Evolutionary conservation across 495 filamentous ascomycete species (phyloP).

Genomic region (Ramalina intermedia): DNA sequence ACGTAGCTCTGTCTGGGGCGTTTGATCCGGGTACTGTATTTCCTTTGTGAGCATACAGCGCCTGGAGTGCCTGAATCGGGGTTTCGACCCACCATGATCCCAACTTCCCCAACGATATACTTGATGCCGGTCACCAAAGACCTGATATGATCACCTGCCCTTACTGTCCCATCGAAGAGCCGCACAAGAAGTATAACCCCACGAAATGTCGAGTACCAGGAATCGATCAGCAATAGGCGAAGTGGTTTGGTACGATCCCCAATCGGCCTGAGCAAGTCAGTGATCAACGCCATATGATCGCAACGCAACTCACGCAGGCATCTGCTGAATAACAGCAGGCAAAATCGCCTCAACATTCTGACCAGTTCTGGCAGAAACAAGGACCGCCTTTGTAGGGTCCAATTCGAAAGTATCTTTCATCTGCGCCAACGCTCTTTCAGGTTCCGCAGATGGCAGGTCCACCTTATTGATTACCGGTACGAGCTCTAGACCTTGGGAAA

Average conservation of each 20-base stretch:
- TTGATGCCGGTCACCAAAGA: constrained; percentile 77
- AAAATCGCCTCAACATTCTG: constrained; percentile 67
- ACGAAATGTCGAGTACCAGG: constrained; percentile 92
- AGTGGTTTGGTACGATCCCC: constrained; percentile 60
- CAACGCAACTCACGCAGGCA: constrained; percentile 45
- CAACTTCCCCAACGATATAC: constrained; percentile 89
- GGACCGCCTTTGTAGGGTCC: constrained; percentile 62
- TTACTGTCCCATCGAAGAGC: constrained; percentile 77
- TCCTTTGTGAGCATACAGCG: no score
- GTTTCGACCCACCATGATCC: constrained; percentile 47
- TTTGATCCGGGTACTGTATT: constrained; percentile 57
- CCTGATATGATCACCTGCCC: constrained; percentile 64
- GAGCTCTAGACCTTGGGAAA: constrained; percentile 72
- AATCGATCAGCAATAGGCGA: constrained; percentile 82
- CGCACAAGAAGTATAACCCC: constrained; percentile 86
- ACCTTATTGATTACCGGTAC: constrained; percentile 95
- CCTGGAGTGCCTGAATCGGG: no score
- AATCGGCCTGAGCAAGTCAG: constrained; percentile 34
- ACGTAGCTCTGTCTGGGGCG: constrained; percentile 60
- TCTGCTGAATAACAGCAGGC: constrained; percentile 69
- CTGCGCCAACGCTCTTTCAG: constrained; percentile 71
- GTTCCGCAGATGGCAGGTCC: constrained; percentile 76
- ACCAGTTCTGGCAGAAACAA: constrained; percentile 89
- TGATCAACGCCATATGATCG: not conserved
- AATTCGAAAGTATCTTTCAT: constrained; percentile 76